A percentile compares a stretch with the other conserved stretches of the same genome.
These are phyloP conservation scores for Guadua angustifolia DNA, from an alignment of 176 grass and related monocot species.

Conservation along the genomic window DNA sequence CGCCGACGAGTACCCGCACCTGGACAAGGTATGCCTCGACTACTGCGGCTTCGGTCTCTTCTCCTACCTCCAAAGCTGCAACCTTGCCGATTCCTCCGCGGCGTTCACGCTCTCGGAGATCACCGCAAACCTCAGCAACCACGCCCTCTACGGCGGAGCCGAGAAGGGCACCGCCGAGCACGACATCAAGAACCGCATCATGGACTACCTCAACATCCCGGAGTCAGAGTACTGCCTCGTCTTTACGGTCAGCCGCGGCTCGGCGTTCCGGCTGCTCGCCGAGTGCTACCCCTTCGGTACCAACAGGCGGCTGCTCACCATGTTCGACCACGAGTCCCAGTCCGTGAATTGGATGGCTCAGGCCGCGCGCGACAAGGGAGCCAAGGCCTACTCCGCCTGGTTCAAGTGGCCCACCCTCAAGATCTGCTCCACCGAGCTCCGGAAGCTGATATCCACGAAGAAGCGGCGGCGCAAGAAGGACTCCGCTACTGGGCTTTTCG, in stretches of 20 bases:
- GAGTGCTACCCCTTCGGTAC: conserved; percentile 95
- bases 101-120: conserved; percentile 86
- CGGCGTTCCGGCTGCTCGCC: conserved; percentile 84
- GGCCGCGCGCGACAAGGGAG: conserved; percentile 83
- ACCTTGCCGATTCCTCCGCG: conserved; percentile 66
- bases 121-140: conserved; percentile 95
- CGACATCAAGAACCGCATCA: conserved; percentile 80
- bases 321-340: conserved; percentile 99
- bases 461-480: conserved; percentile 88
- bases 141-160: conserved; percentile 77
- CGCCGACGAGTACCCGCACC: conserved; percentile 82
- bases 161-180: conserved; percentile 84
- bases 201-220: conserved; percentile 98
- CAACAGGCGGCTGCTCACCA: conserved; percentile 88
- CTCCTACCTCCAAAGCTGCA: conserved; percentile 85
- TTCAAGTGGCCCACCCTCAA: conserved; percentile 94
- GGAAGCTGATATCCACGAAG: conserved; percentile 77
- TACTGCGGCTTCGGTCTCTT: conserved; percentile 99
- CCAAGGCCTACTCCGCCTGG: conserved; percentile 78
- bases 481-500: conserved; percentile 78
- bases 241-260: conserved; percentile 94
- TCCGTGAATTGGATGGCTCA: conserved; percentile 95
- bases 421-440: conserved; percentile 84
- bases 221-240: conserved; percentile 93
- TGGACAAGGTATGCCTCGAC: conserved; percentile 90